Conservation (phyloP, 495 filamentous ascomycete genomes). For the Aspergillus sparsus region DNA sequence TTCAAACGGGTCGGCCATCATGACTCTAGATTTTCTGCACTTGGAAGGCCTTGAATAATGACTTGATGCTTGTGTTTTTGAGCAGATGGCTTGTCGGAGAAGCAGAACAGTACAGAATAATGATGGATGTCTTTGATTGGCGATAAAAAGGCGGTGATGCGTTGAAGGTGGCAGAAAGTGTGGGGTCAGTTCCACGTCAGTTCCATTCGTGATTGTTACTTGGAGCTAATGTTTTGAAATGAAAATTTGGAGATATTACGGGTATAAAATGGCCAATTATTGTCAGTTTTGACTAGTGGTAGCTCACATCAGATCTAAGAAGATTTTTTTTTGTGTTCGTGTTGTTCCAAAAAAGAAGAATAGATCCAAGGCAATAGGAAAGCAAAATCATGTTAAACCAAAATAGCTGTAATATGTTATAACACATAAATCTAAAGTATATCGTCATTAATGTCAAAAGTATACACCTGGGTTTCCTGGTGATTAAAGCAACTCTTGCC, state of each 20-base stretch:
- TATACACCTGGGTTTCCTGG: background rate
- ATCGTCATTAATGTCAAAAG: background rate
- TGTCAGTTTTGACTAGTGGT: no score
- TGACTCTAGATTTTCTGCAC: conserved; percentile 19
- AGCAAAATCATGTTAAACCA: background rate
- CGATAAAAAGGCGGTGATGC: conserved; percentile 14
- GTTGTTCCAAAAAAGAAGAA: no score
- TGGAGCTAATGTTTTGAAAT: background rate
- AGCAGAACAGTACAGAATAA: background rate
- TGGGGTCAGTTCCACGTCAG: conserved; percentile 11
- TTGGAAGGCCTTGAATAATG: background rate
- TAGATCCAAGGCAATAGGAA: background rate
- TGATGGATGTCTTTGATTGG: conserved; percentile 1
- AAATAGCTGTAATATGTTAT: conserved; percentile 1
- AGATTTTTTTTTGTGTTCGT: no score
- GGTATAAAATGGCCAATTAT: no score
- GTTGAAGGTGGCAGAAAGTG: conserved; percentile 24
- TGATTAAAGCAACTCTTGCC: conserved; percentile 37
- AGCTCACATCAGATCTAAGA: no score
- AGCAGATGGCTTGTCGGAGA: conserved; percentile 1
- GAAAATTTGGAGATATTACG: no score
- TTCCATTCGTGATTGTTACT: background rate
- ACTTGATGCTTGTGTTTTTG: background rate
- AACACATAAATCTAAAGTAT: conserved; percentile 5
- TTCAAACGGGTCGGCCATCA: conserved; percentile 94